Base-by-base conservation (phyloP, 2,329 filamentous ascomycete species). In the Hymenotorrendiella dingleyae region DNA sequence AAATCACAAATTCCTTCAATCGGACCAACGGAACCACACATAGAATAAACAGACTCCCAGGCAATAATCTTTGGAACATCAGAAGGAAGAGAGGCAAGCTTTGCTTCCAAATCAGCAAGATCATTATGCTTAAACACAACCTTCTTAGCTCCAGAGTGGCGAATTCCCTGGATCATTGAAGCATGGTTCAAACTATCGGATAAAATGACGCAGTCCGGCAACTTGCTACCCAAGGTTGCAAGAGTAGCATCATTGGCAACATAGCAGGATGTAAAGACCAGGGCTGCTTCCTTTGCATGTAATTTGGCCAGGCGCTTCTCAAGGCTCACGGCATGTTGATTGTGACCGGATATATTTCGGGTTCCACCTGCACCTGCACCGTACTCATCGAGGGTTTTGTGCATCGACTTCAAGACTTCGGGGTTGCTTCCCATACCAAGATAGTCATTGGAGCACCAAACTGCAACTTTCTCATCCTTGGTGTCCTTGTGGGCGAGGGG, bases 391-490 rank as follows among this genome's bases (percentile, higher is more conserved):
- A 98, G 71, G 3, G 91, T 96, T 62, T 93, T 78, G 64, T 98
- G 91, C 93, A 98, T 98, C 43, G 79, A 79, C 63, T 86, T 80
- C 59, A 98, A 70, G 9, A 98, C 93, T 38, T 86, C 74, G 10
- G 80, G 77, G 67, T 97, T 96, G 57, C 89, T 79, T 33, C 93
- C 91, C 93, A 98, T 98, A 56, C 93, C 93, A 14, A 98, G 80
- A 65, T 98, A 98, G 65, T 98, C 93, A 61, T 98, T 98, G 62
- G 91, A 94, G 73, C 93, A 98, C 93, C 93, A 98, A 19, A 98
- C 93, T 2, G 91, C 95, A 45, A 98, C 93, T 40, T 80, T 80
- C 54, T 96, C 88, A 46, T 91, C 82, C 60, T 80, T 78, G 45
- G 75, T 80, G 12, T 86, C 77, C 75, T 94, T 94, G 66, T 98